Evolutionary conservation across 129 eudicot species (phyloP).

Genomic region (Flaveria brownii): DNA sequence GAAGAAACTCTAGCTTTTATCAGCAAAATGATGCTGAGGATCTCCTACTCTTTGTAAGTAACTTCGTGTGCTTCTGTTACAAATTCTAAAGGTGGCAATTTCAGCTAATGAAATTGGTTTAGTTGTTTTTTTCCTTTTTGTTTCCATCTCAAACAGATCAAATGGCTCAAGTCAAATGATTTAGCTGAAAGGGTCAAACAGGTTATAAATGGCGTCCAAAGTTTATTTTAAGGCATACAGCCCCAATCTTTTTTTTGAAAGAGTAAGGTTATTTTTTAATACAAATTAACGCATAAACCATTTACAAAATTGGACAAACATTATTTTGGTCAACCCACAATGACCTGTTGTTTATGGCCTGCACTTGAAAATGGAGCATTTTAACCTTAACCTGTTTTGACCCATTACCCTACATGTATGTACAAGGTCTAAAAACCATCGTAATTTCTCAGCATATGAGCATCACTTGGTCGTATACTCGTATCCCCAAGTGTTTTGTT

Average conservation of each 20-base stretch:
- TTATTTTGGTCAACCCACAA: not conserved
- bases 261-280: not conserved
- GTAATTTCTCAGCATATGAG: not conserved
- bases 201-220: not conserved
- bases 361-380: not conserved
- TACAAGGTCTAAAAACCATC: no score
- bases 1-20: slow-evolving; percentile 44
- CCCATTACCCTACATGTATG: not conserved
- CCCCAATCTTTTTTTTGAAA: not conserved
- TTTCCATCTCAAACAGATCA: not conserved
- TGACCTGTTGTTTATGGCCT: not conserved
- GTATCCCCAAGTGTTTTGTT: not conserved
- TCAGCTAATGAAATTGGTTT: not conserved
- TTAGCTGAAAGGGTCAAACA: not conserved
- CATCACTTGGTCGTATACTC: not conserved
- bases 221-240: not conserved
- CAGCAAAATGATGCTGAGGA: slow-evolving; percentile 29
- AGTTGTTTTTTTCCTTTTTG: no score
- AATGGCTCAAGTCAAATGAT: not conserved
- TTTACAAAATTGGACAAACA: not conserved
- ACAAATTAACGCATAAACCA: not conserved
- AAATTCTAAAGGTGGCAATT: not conserved
- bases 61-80: not conserved
- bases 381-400: not conserved
- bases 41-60: slow-evolving; percentile 45